Evolutionary conservation across 2,329 filamentous ascomycete species (phyloP), one percentile per base, ranked within the genome.

Genomic region (Tolypocladium guangdongense): DNA sequence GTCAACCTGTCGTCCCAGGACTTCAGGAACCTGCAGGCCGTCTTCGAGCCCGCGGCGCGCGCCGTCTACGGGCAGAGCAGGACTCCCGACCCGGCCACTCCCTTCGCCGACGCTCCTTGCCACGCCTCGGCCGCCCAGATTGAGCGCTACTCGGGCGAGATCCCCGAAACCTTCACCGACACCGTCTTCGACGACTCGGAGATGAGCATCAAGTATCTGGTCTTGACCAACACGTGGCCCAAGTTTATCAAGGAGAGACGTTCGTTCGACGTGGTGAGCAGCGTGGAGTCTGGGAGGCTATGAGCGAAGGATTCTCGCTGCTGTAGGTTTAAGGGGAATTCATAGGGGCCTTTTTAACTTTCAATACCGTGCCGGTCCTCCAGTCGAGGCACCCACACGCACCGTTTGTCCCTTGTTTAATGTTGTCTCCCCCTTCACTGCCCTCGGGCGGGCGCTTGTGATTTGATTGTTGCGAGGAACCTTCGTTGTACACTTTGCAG

Each of bases 141-240:
- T 38, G 56, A 66, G 0, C 64, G 66, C 16, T 75, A 70, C 57
- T 64, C 64, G 50, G 75, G 75, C 1, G 71, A 74, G 1, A 73
- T 81, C n/a, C 74, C 81, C 0, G 66, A 67, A 0, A 68, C 59
- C 0, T 87, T 87, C 54, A 71, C 74, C 50, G 68, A 72, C 5
- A 63, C 62, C 0, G 73, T 86, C 5, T 87, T 87, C 59, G 81
- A 86, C 59, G 74, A 71, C 20, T 78, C 83, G 0, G 77, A 84
- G 61, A 65, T 68, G 16, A 79, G 77, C 60, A 80, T 87, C 68
- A 86, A 84, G 66, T 84, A 86, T 56, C 73, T 86, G 8, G 82
- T 87, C 2, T 69, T 86, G 52, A 85, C 82, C 16, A 87, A 87
- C 63, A 87, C 84, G 0, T 87, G 84, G 84, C 78, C 78, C 37